A percentile compares a stretch with the other conserved stretches of the same genome.
Conservation (phyloP, 2,329 filamentous ascomycete genomes). For the Ophiosphaerella korrae region DNA sequence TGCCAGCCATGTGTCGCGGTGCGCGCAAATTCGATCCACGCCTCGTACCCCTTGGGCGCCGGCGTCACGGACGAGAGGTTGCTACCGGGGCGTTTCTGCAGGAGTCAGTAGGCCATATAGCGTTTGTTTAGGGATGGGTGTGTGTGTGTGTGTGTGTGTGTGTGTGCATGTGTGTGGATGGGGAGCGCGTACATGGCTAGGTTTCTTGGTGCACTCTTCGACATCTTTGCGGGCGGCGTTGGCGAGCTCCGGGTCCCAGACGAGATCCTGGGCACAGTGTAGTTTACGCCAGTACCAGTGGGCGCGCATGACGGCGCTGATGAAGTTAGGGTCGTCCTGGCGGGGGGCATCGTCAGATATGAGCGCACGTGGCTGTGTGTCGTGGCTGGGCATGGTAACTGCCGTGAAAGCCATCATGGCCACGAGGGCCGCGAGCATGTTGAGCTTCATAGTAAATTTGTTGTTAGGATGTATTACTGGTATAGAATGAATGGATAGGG, state of each 20-base stretch:
- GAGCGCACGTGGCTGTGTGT: slow-evolving; percentile 20
- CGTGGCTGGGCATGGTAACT: slow-evolving; percentile 26
- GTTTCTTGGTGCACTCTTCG: slow-evolving; percentile 27
- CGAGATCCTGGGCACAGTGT: slow-evolving; percentile 44
- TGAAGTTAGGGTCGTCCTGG: slow-evolving; percentile 37
- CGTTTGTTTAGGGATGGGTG: no score
- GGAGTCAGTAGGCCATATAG: slow-evolving; percentile 6
- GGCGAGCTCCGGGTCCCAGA: slow-evolving; percentile 38
- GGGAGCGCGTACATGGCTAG: slow-evolving; percentile 34
- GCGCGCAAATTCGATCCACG: slow-evolving; percentile 39
- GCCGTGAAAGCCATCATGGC: slow-evolving; percentile 27
- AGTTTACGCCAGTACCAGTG: slow-evolving; percentile 45
- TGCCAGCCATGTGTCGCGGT: slow-evolving; percentile 42
- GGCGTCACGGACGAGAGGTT: slow-evolving; percentile 39
- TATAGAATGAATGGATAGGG: slow-evolving; percentile 2
- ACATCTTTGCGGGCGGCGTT: slow-evolving; percentile 31
- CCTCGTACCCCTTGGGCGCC: slow-evolving; percentile 24
- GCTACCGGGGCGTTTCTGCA: slow-evolving; percentile 37
- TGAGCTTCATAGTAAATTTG: slow-evolving; percentile 34
- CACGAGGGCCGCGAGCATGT: slow-evolving; percentile 14
- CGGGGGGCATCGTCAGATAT: slow-evolving; percentile 28
- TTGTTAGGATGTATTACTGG: background rate
- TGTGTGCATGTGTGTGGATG: background rate
- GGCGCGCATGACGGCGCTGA: slow-evolving; percentile 38
- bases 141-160: no score